phyloP scores from a whole-genome alignment of 2,329 filamentous ascomycete genomes.

The Endocalyx cinctus region DNA sequence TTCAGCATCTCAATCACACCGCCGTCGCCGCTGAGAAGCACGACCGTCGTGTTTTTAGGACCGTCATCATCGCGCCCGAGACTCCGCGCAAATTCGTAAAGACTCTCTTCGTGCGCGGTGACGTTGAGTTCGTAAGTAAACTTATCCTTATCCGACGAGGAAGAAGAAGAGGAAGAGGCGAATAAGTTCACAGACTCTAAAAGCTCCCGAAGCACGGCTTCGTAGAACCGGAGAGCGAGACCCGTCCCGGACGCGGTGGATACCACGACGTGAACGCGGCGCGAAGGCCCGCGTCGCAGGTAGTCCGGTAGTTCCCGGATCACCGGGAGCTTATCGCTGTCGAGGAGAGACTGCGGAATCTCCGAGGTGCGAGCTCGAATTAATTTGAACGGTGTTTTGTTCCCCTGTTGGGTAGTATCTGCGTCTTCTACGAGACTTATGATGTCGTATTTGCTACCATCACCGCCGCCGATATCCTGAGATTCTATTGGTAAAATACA shows the following conservation, averaged over 20 bases:
- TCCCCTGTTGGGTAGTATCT: too few relatives aligned
- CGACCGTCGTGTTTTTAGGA: conserved; percentile 49
- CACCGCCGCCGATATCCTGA: too few relatives aligned
- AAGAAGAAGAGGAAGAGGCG: too few relatives aligned
- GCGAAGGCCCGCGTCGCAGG: conserved; percentile 16
- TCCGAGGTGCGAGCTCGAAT: too few relatives aligned
- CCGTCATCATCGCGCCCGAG: conserved; percentile 26
- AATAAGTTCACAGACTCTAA: conserved; percentile 43
- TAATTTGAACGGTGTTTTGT: too few relatives aligned
- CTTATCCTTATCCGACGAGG: too few relatives aligned
- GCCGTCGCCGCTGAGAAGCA: conserved; percentile 85
- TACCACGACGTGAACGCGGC: conserved; percentile 58
- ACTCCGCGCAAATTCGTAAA: conserved; percentile 56
- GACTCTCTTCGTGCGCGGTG: conserved; percentile 58
- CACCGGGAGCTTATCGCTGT: too few relatives aligned
- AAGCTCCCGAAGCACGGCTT: conserved; percentile 50
- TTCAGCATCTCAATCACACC: conserved; percentile 82
- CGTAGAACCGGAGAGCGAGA: conserved; percentile 51
- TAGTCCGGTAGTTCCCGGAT: conserved; percentile 40
- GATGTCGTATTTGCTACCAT: too few relatives aligned
- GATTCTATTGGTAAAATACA: too few relatives aligned
- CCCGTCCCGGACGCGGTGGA: conserved; percentile 63
- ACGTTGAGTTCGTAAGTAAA: conserved; percentile 52
- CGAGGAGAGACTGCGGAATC: too few relatives aligned
- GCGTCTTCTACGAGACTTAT: too few relatives aligned